Conservation (phyloP, 495 filamentous ascomycete species). For the Rhizodiscina lignyota region DNA sequence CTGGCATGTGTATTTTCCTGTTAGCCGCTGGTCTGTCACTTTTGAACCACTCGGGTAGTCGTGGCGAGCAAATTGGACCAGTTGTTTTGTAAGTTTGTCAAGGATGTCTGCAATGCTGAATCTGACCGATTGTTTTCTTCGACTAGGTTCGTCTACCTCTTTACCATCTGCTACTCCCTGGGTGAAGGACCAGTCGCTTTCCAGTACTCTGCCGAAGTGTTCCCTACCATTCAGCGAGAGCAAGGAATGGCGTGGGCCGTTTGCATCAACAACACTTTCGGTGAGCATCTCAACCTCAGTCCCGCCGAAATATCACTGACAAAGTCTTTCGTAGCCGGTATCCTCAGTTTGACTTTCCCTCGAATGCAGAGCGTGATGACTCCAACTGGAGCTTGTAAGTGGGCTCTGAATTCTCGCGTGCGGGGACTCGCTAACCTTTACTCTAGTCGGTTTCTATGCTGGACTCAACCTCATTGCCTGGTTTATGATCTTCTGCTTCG, state of each 20-base stretch:
- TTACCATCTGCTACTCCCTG: conserved; percentile 32
- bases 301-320: too few species aligned
- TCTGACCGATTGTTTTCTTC: background rate
- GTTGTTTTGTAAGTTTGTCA: conserved; percentile 26
- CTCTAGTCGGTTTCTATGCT: conserved; percentile 49
- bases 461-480: conserved; percentile 28
- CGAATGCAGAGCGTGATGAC: conserved; percentile 30
- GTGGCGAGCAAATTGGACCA: conserved; percentile 16
- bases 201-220: conserved; percentile 41
- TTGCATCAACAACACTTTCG: conserved; percentile 24
- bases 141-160: conserved; percentile 25
- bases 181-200: conserved; percentile 42
- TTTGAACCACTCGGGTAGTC: conserved; percentile 6
- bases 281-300: too few species aligned
- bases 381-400: conserved; percentile 38
- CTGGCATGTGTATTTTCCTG: conserved; percentile 16
- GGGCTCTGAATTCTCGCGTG: too few species aligned
- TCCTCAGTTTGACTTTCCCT: conserved; percentile 42
- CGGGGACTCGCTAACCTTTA: too few species aligned
- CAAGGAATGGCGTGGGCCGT: conserved; percentile 25
- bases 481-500: conserved; percentile 12
- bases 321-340: conserved; percentile 18
- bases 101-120: background rate
- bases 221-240: conserved; percentile 27
- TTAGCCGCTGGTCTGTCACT: conserved; percentile 18